A percentile compares a stretch with the other conserved stretches of the same genome.
These are phyloP conservation scores for Trypanosoma theileri DNA, from an alignment of 208 protist species.

Conservation along the genomic window DNA sequence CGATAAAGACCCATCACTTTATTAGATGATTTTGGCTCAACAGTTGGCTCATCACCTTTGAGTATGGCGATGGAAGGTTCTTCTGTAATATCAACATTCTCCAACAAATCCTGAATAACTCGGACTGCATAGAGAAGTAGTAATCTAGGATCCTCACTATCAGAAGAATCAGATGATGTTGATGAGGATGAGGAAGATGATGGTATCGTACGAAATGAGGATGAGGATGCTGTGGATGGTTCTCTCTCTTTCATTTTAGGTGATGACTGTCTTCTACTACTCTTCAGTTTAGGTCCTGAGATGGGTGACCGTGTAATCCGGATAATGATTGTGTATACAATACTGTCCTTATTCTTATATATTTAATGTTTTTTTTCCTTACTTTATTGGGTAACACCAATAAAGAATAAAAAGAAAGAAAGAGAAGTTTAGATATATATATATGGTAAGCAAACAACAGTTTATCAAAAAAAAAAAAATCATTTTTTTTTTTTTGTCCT, in stretches of 20 bases:
- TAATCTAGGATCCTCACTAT: slow-evolving; percentile 27
- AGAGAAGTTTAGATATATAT: not conserved
- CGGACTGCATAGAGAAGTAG: slow-evolving; percentile 43
- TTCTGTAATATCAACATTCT: slow-evolving; percentile 33
- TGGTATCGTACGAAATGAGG: not conserved
- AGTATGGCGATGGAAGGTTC: slow-evolving; percentile 28
- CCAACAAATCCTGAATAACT: slow-evolving; percentile 32
- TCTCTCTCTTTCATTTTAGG: not conserved
- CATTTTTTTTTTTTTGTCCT: too few species aligned
- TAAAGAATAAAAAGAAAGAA: not conserved
- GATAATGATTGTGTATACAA: too few species aligned
- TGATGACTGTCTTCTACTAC: too few species aligned
- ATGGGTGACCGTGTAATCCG: not conserved
- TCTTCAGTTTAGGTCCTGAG: too few species aligned
- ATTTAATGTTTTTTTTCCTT: not conserved
- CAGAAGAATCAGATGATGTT: slow-evolving; percentile 1
- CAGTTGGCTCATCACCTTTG: slow-evolving; percentile 30
- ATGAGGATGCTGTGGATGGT: not conserved
- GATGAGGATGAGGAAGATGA: slow-evolving; percentile 5
- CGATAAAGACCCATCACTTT: slow-evolving; percentile 63
- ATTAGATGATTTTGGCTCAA: slow-evolving; percentile 50
- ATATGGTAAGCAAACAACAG: too few species aligned
- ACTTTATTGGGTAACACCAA: not conserved
- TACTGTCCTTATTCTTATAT: too few species aligned
- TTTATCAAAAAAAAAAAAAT: too few species aligned